Evolutionary conservation across 2,329 filamentous ascomycete species (phyloP).

Genomic region (Domatiomyces catenatus): DNA sequence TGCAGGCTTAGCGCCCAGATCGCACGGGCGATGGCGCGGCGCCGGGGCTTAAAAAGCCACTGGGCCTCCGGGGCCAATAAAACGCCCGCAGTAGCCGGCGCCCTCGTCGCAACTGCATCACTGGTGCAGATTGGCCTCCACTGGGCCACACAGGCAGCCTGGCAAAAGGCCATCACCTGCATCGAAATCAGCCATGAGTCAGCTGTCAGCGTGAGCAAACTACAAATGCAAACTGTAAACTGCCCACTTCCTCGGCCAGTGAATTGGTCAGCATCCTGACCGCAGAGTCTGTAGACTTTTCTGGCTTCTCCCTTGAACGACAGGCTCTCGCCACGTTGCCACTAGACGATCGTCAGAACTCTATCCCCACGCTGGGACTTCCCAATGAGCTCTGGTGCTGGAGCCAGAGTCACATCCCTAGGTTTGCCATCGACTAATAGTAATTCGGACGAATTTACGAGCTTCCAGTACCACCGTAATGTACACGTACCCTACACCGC

Average conservation of each 20-base stretch:
- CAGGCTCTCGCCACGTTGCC: neutral
- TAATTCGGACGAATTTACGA: no score
- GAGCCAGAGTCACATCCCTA: neutral
- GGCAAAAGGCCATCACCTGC: neutral
- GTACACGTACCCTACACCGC: no score
- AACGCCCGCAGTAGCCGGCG: neutral
- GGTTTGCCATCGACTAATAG: no score
- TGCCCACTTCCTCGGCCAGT: no score
- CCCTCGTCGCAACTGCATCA: neutral
- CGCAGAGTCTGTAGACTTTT: no score
- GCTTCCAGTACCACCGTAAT: neutral
- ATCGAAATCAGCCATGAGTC: neutral
- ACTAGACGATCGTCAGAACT: neutral
- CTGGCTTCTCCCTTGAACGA: neutral
- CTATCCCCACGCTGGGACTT: neutral
- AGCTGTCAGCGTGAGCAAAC: neutral
- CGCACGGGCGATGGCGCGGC: neutral
- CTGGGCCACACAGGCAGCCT: neutral
- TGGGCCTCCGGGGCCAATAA: neutral
- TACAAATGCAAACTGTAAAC: neutral
- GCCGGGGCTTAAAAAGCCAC: neutral
- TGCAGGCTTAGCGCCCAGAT: neutral
- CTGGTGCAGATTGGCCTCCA: neutral
- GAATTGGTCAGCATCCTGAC: no score
- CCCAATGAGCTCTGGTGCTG: neutral